Conservation (phyloP, 129 eudicot genomes). For the Artemisia annua region DNA sequence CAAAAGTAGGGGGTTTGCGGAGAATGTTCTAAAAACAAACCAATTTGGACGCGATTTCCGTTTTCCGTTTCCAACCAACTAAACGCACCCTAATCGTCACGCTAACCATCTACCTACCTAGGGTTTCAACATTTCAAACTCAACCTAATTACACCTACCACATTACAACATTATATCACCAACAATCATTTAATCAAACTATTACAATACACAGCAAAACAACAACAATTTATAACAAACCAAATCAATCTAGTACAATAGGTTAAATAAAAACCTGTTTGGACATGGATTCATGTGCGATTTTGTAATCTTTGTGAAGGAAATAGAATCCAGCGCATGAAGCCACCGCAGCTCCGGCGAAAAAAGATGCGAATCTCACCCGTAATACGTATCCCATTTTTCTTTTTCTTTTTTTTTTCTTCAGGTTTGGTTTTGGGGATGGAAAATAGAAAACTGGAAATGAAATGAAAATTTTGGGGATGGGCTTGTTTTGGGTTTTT, state of each 20-base stretch:
- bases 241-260: background rate
- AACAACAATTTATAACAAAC: background rate
- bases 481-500: no score
- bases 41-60: no score
- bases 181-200: background rate
- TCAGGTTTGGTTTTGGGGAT: constrained; percentile 18
- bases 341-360: constrained; percentile 93
- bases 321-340: constrained; percentile 71
- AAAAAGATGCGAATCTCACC: constrained; percentile 89
- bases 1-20: no score
- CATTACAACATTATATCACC: no score
- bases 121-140: no score
- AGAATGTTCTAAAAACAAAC: no score
- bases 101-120: no score
- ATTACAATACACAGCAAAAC: background rate
- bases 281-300: constrained; percentile 77
- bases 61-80: no score
- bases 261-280: constrained; percentile 49
- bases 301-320: constrained; percentile 81
- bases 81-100: no score
- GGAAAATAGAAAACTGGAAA: constrained; percentile 10
- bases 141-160: no score
- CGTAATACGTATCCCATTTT: constrained; percentile 82
- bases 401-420: background rate
- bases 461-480: no score